These are phyloP conservation scores for Trichoderma cornu-damae DNA, from an alignment of 2,329 filamentous ascomycete genomes.

Conservation along the genomic window DNA sequence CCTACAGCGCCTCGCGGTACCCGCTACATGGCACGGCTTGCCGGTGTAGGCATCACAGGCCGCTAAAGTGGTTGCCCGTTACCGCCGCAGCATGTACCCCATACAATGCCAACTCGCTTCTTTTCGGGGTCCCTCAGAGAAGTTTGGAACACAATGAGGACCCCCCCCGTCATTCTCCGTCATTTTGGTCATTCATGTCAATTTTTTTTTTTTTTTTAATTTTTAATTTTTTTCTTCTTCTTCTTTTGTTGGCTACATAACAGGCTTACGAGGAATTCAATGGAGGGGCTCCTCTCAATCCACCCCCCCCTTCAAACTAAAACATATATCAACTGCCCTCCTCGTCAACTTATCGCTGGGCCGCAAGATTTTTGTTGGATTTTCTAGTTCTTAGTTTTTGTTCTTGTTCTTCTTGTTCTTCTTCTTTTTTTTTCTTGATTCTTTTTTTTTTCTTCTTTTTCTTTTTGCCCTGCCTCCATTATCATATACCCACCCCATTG, in stretches of 20 bases:
- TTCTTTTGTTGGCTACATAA: too few species aligned
- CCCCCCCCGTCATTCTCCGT: constrained; percentile 2
- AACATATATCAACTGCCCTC: constrained; percentile 2
- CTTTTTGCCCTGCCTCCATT: neutral
- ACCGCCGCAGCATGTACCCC: neutral
- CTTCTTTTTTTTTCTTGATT: neutral
- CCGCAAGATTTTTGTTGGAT: too few species aligned
- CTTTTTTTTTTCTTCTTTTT: neutral
- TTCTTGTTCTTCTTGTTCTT: neutral
- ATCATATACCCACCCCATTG: neutral
- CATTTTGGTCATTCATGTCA: constrained; percentile 1
- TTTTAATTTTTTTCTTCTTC: too few species aligned
- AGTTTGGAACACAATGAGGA: neutral
- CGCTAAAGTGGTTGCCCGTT: neutral
- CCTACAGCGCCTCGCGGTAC: neutral
- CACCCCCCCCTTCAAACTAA: constrained; percentile 1
- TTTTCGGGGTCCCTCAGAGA: neutral
- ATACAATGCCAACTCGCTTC: neutral
- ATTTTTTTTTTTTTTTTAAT: constrained; percentile 3
- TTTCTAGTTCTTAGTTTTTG: neutral
- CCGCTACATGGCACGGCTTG: neutral
- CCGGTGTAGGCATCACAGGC: neutral
- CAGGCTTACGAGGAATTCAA: neutral
- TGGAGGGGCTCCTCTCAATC: constrained; percentile 8
- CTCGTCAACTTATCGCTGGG: neutral